Evolutionary conservation across 2,329 filamentous ascomycete genomes (phyloP).

Genomic region (Graphiopsis chlorocephala): DNA sequence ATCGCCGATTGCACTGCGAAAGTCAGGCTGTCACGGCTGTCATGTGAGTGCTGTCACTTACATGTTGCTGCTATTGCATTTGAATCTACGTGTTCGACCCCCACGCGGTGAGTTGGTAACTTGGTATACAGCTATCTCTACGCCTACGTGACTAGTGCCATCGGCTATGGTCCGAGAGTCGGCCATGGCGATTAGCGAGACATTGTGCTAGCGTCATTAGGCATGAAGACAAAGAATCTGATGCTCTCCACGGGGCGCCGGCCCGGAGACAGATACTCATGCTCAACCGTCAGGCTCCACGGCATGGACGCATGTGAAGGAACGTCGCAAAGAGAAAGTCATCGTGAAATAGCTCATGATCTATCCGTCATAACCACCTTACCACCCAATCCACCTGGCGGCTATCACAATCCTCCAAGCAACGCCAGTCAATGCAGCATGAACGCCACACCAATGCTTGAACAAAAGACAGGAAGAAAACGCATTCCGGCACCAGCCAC

Average conservation of each 20-base stretch:
- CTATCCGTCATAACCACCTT: background rate
- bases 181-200: background rate
- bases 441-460: slow-evolving; percentile 3
- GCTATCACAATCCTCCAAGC: background rate
- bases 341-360: background rate
- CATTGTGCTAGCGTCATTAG: background rate
- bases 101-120: background rate
- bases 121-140: background rate
- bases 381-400: background rate
- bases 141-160: background rate
- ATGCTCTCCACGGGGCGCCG: background rate
- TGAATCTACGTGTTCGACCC: background rate
- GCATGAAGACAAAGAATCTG: background rate
- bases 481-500: background rate
- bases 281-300: background rate
- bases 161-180: background rate
- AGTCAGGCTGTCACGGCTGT: background rate
- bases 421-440: slow-evolving; percentile 6
- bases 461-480: background rate
- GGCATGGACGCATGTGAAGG: background rate
- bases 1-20: background rate
- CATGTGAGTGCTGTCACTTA: background rate
- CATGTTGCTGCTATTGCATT: background rate
- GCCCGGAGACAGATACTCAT: background rate
- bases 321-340: background rate